A percentile compares a stretch with the other conserved stretches of the same genome.
Evolutionary conservation across 2,329 filamentous ascomycete species (phyloP).

Genomic region (Xylaria sp.): DNA sequence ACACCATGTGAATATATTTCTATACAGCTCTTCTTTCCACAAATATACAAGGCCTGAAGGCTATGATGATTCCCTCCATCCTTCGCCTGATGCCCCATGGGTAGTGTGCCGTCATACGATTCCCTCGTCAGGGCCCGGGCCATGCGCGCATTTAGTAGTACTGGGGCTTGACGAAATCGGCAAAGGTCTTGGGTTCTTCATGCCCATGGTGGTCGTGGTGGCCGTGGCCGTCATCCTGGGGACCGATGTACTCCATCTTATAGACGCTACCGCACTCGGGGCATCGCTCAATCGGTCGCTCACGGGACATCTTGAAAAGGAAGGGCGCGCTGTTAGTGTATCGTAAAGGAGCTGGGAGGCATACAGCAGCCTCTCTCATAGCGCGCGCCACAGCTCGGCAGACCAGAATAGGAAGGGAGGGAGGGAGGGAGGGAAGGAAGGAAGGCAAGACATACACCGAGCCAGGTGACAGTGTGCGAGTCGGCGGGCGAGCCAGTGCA

Average conservation of each 20-base stretch:
- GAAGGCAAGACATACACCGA: constrained; percentile 72
- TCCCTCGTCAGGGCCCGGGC: not conserved
- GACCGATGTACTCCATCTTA: constrained; percentile 97
- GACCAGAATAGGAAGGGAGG: not conserved
- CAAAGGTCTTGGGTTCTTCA: constrained; percentile 94
- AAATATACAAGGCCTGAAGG: constrained; percentile 44
- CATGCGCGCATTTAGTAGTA: constrained; percentile 75
- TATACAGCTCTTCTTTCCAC: constrained; percentile 41
- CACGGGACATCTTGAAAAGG: constrained; percentile 79
- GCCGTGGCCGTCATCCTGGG: constrained; percentile 76
- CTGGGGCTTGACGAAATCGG: constrained; percentile 93
- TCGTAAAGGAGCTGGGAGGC: not conserved
- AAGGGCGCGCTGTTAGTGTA: constrained; percentile 32
- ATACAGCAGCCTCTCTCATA: constrained; percentile 9
- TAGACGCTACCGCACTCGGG: constrained; percentile 95
- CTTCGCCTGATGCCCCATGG: not conserved
- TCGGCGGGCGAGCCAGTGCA: constrained; percentile 95
- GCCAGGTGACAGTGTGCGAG: constrained; percentile 91
- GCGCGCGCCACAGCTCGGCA: not conserved
- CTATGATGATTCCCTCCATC: constrained; percentile 8
- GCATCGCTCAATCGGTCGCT: constrained; percentile 94
- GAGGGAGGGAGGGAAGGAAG: not conserved
- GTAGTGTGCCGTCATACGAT: not conserved
- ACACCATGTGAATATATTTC: constrained; percentile 39
- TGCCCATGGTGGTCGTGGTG: constrained; percentile 69